These are phyloP conservation scores for Trypanosoma avium DNA, from an alignment of 208 protist genomes.

Conservation along the genomic window DNA sequence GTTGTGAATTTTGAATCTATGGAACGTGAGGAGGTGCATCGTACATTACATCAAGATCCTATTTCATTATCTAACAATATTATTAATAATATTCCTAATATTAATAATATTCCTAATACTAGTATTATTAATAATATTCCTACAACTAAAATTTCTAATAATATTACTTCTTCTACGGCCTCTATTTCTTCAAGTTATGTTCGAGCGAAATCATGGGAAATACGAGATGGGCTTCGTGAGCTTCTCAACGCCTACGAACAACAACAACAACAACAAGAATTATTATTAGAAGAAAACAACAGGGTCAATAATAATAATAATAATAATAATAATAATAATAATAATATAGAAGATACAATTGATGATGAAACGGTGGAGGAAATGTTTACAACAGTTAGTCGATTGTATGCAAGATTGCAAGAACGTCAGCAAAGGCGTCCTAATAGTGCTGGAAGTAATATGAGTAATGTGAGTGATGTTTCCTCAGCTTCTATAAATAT, in stretches of 20 bases:
- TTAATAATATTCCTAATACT: too few species aligned
- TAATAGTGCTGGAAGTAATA: conserved; percentile 20
- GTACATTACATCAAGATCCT: conserved; percentile 7
- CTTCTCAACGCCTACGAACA: conserved; percentile 20
- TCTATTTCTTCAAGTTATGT: conserved; percentile 7
- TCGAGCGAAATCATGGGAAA: conserved; percentile 19
- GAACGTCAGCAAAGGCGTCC: conserved; percentile 23
- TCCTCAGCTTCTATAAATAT: conserved; percentile 27
- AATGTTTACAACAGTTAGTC: conserved; percentile 22
- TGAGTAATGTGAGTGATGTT: conserved; percentile 16
- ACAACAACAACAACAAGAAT: conserved; percentile 5
- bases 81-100: too few species aligned
- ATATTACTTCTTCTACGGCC: background rate
- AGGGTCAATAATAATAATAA: too few species aligned
- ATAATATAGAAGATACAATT: conserved; percentile 15
- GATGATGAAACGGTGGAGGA: conserved; percentile 30
- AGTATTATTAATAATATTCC: too few species aligned
- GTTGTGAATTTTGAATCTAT: conserved; percentile 32
- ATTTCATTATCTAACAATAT: too few species aligned
- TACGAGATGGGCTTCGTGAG: conserved; percentile 22
- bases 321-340: background rate
- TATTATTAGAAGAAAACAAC: too few species aligned
- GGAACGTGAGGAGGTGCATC: conserved; percentile 18
- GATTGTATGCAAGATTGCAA: conserved; percentile 44
- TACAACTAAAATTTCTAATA: too few species aligned